A percentile compares a stretch with the other conserved stretches of the same genome.
These are phyloP conservation scores for Bipolaris bicolor DNA, from an alignment of 2,329 filamentous ascomycete species.

Conservation along the genomic window DNA sequence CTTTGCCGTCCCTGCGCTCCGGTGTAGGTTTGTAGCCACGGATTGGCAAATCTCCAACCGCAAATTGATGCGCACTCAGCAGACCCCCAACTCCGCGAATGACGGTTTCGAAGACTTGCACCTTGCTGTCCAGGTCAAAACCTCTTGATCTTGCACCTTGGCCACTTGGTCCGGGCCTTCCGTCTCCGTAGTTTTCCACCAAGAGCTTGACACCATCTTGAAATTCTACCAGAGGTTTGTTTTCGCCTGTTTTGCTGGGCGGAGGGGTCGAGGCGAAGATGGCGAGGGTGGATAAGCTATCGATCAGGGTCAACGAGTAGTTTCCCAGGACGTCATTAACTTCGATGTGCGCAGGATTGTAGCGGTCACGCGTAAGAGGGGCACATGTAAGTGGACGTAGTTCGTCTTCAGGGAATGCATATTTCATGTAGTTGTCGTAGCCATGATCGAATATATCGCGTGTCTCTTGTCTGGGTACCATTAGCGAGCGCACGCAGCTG, in stretches of 20 bases:
- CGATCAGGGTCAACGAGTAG: slow-evolving; percentile 93
- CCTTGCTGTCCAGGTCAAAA: slow-evolving; percentile 96
- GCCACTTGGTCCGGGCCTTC: slow-evolving; percentile 69
- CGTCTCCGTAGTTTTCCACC: slow-evolving; percentile 86
- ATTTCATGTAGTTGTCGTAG: slow-evolving; percentile 89
- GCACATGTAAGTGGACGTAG: slow-evolving; percentile 84
- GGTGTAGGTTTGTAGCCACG: slow-evolving; percentile 69
- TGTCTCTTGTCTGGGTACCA: slow-evolving; percentile 52
- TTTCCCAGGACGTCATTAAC: slow-evolving; percentile 96
- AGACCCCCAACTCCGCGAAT: slow-evolving; percentile 91
- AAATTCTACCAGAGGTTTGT: slow-evolving; percentile 64
- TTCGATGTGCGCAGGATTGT: slow-evolving; percentile 79
- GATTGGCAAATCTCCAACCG: slow-evolving; percentile 87
- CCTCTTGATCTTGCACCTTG: slow-evolving; percentile 75
- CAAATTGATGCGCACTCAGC: slow-evolving; percentile 91
- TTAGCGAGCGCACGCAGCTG: slow-evolving; percentile 15
- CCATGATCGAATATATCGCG: slow-evolving; percentile 92
- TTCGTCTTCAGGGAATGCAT: slow-evolving; percentile 97
- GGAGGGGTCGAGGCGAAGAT: slow-evolving; percentile 81
- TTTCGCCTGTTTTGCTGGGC: slow-evolving; percentile 60
- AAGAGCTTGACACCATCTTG: slow-evolving; percentile 78
- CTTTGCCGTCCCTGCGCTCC: slow-evolving; percentile 41
- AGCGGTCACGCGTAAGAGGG: slow-evolving; percentile 81
- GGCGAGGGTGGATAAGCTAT: slow-evolving; percentile 91
- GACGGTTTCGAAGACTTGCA: slow-evolving; percentile 97